Percentiles rank a stretch among this genome's conserved stretches.
phyloP scores from a whole-genome alignment of 2,329 filamentous ascomycete species.

The Epichloe uncinata region DNA sequence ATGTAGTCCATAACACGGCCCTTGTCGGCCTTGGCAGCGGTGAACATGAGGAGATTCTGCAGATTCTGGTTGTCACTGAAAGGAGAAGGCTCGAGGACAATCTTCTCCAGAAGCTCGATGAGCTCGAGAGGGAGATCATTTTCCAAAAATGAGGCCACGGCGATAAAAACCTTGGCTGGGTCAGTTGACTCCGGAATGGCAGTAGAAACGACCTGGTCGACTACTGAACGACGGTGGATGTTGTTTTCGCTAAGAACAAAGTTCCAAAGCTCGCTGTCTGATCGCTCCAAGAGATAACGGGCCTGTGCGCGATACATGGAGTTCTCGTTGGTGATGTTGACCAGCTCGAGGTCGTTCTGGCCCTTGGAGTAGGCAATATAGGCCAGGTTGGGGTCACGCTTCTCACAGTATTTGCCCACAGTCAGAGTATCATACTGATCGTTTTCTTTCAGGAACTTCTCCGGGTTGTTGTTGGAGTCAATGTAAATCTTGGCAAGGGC shows the following conservation, averaged over 20 bases:
- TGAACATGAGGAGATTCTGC: conserved; percentile 93
- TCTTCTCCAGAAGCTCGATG: conserved; percentile 97
- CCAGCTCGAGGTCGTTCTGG: conserved; percentile 91
- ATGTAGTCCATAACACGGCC: conserved; percentile 92
- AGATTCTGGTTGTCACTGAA: conserved; percentile 97
- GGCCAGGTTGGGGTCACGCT: conserved; percentile 89
- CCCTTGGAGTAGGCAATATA: conserved; percentile 95
- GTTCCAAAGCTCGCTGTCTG: conserved; percentile 80
- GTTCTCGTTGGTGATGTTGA: conserved; percentile 98
- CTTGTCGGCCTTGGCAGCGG: conserved; percentile 93
- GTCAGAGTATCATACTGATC: conserved; percentile 86
- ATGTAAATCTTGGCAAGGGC: conserved; percentile 99
- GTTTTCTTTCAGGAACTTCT: conserved; percentile 95
- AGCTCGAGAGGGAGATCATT: conserved; percentile 86
- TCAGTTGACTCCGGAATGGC: conserved; percentile 88
- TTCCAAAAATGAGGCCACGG: conserved; percentile 83
- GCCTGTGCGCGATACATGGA: conserved; percentile 99
- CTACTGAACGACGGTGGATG: conserved; percentile 79
- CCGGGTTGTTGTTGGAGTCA: conserved; percentile 94
- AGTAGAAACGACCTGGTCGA: conserved; percentile 92
- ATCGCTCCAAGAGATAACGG: conserved; percentile 82
- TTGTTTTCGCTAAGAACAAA: conserved; percentile 96
- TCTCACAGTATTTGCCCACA: conserved; percentile 97
- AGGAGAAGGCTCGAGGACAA: conserved; percentile 95
- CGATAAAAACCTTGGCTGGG: conserved; percentile 86